Base-by-base conservation (phyloP, 192 early-diverging fungal species). In the Backusella circina region DNA sequence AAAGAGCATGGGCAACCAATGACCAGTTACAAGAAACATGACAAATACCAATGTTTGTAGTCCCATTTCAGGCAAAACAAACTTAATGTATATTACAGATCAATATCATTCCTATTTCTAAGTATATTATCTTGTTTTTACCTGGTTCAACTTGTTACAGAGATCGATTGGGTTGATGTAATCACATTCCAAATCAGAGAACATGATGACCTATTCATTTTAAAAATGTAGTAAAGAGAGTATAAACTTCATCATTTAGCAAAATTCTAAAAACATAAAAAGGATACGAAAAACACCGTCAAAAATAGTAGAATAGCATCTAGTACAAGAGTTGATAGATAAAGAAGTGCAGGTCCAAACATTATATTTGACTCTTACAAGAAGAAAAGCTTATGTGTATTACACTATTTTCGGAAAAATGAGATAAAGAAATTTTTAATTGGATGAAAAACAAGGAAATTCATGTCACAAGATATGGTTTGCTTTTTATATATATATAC, bases 111-210 rank as follows among this genome's bases (percentile, higher is more conserved):
- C 13, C 8, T 70, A 6, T 44, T 31, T 30, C 26, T 57, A 38
- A 18, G 10, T 26, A n/a, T 12, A 38, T 37, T n/a, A 4, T 30
- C 16, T 64, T 38, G 1, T 69, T 33, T 51, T 39, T 86, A 94
- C 94, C 86, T 91, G 92, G 81, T 98, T 98, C 77, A 98, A 86
- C 75, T 91, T 95, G 79, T 93, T 93, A 84, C 95, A 96, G 54
- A 98, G 89, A 81, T 98, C 97, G 75, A 98, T 97, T 18, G 97
- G 97, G 83, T 98, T 98, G 86, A 98, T 97, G 86, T 98, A 98
- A 78, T 98, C 97, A 86, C 93, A 95, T 87, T 98, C 93, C 61
- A 96, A 73, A 69, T 84, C 83, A 32, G 83, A 79, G 54, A 81
- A 82, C 83, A 84, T 84, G 65, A 84, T 82, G 31, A 79, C 68